phyloP scores from a whole-genome alignment of 2,329 filamentous ascomycete genomes.

The Colletotrichum neosansevieriae region DNA sequence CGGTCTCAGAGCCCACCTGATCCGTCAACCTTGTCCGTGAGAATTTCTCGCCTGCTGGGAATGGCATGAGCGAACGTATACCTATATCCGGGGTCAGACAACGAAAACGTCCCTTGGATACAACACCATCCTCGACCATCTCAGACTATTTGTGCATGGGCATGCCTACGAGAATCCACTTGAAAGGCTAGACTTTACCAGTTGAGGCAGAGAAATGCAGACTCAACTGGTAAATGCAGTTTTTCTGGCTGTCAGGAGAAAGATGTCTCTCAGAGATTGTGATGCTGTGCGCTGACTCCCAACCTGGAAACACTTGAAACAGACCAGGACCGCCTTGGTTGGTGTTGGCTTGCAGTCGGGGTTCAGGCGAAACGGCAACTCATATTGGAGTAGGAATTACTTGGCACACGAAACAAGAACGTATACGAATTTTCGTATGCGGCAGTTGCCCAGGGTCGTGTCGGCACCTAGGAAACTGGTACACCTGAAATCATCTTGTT shows the following conservation, averaged over 20 bases:
- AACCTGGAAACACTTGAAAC: not conserved
- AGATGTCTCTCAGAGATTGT: too few species aligned
- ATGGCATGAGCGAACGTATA: not conserved
- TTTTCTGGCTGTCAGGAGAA: not conserved
- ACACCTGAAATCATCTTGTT: too few species aligned
- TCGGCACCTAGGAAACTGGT: too few species aligned
- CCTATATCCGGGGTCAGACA: constrained; percentile 11
- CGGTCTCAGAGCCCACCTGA: not conserved
- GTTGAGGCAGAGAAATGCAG: not conserved
- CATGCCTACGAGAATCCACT: not conserved
- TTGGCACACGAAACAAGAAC: constrained; percentile 2
- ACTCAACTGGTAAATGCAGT: too few species aligned
- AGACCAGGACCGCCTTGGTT: too few species aligned
- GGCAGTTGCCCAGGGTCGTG: too few species aligned
- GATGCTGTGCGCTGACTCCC: too few species aligned
- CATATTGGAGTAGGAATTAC: too few species aligned
- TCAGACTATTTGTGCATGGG: not conserved
- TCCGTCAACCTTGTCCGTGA: constrained; percentile 1
- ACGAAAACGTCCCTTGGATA: not conserved
- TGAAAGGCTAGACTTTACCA: not conserved
- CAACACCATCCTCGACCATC: not conserved
- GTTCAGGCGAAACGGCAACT: too few species aligned
- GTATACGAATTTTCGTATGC: too few species aligned
- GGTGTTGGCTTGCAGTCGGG: too few species aligned
- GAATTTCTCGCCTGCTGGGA: not conserved